Percentiles rank a stretch among this genome's conserved stretches.
Conservation (phyloP, 164 flowering plant genomes). For the Stephania japonica region DNA sequence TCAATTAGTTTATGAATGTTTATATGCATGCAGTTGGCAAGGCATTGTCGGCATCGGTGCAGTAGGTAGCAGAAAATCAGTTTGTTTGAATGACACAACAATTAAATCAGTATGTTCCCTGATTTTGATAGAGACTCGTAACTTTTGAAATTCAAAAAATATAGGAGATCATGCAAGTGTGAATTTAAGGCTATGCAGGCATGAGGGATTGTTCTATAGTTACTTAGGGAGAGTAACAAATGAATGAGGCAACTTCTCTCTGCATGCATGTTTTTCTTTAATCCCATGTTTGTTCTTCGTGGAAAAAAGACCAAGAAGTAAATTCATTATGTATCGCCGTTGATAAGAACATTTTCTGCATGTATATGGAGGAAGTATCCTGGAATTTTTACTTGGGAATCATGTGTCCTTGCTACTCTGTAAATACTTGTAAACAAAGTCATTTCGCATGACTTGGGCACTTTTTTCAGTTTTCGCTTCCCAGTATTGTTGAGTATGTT, state of each 20-base stretch:
- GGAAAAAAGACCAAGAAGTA: too few species aligned
- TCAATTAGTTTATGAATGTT: neutral
- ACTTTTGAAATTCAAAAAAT: neutral
- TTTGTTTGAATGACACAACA: neutral
- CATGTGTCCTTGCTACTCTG: too few species aligned
- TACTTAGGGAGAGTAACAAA: neutral
- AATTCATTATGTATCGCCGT: too few species aligned
- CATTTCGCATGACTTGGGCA: too few species aligned
- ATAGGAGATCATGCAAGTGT: neutral
- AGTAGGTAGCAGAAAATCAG: neutral
- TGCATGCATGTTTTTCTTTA: neutral
- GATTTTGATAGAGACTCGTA: neutral
- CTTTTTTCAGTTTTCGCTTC: too few species aligned
- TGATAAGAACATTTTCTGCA: too few species aligned
- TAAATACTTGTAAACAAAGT: too few species aligned
- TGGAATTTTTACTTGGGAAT: too few species aligned
- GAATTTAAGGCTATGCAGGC: neutral
- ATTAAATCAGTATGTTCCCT: neutral
- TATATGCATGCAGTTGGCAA: neutral
- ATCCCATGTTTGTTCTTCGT: too few species aligned
- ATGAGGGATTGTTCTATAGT: neutral
- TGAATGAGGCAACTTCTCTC: neutral
- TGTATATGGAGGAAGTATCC: too few species aligned
- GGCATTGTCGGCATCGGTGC: too few species aligned
- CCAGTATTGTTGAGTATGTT: too few species aligned